A percentile compares a stretch with the other conserved stretches of the same genome.
Conservation (phyloP, 371 early-diverging fungal genomes). For the Zychaea mexicana region DNA sequence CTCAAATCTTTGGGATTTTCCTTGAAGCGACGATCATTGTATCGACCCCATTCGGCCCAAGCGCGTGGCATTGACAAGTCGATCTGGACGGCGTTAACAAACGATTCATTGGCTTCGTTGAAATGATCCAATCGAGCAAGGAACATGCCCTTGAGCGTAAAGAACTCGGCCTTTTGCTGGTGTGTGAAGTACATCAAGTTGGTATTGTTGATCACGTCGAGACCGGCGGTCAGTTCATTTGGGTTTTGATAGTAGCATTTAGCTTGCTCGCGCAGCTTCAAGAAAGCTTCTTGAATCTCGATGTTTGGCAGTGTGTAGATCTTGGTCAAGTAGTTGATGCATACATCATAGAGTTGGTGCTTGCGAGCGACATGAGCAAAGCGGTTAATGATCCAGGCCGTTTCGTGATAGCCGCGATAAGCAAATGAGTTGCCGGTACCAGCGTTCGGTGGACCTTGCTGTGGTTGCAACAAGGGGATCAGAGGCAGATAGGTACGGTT, state of each 20-base stretch:
- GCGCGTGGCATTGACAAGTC: conserved; percentile 89
- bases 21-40: conserved; percentile 89
- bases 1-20: conserved; percentile 80
- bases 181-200: conserved; percentile 95
- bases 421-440: conserved; percentile 82
- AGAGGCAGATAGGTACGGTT: conserved; percentile 93
- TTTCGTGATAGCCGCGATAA: conserved; percentile 98
- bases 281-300: conserved; percentile 98
- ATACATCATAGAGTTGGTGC: conserved; percentile 94
- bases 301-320: conserved; percentile 99
- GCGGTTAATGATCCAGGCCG: conserved; percentile 99
- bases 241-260: conserved; percentile 94
- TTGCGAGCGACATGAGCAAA: conserved; percentile 98
- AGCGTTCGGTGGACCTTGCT: conserved; percentile 51
- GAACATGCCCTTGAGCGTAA: conserved; percentile 94
- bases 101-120: conserved; percentile 93
- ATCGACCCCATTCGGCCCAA: conserved; percentile 98
- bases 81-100: conserved; percentile 92
- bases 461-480: conserved; percentile 68
- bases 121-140: conserved; percentile 83
- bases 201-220: conserved; percentile 98
- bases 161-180: conserved; percentile 98
- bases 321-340: conserved; percentile 90
- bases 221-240: conserved; percentile 85
- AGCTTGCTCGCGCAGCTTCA: conserved; percentile 98